Evolutionary conservation across 345 rosid genomes (phyloP).

Genomic region (Brassica cretica): DNA sequence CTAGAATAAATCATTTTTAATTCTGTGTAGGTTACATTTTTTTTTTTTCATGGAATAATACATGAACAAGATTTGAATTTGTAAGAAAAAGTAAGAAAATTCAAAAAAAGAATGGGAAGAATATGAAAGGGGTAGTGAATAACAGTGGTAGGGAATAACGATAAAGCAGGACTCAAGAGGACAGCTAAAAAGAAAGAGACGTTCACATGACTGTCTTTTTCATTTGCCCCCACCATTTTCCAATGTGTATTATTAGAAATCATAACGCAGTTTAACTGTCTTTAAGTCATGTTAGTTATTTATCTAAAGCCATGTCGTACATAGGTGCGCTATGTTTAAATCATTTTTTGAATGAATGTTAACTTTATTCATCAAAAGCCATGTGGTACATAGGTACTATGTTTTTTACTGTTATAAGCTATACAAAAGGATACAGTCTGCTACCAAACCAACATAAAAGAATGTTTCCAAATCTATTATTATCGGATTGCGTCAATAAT

Average conservation of each 20-base stretch:
- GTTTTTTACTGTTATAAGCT: too few species aligned
- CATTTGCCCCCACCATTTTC: background rate
- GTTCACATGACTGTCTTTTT: conserved; percentile 29
- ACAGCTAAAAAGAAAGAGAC: conserved; percentile 19
- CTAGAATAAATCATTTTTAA: background rate
- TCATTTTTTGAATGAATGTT: too few species aligned
- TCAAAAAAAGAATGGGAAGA: background rate
- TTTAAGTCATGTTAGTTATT: too few species aligned
- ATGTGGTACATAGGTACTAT: too few species aligned
- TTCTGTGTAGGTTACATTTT: background rate
- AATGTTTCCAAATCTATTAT: too few species aligned
- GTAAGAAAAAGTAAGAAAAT: background rate
- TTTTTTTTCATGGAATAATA: background rate
- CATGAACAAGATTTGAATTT: background rate
- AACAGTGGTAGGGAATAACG: background rate
- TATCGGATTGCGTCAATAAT: too few species aligned
- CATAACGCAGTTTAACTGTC: background rate
- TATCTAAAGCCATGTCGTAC: too few species aligned
- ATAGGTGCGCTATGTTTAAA: too few species aligned
- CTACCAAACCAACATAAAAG: too few species aligned
- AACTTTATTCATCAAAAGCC: too few species aligned
- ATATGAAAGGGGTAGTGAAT: background rate
- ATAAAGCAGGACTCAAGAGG: background rate
- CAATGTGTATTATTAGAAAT: background rate
- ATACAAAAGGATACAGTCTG: too few species aligned